Conservation (phyloP, 768 basidiomycete species). For the Kwoniella dendrophila region DNA sequence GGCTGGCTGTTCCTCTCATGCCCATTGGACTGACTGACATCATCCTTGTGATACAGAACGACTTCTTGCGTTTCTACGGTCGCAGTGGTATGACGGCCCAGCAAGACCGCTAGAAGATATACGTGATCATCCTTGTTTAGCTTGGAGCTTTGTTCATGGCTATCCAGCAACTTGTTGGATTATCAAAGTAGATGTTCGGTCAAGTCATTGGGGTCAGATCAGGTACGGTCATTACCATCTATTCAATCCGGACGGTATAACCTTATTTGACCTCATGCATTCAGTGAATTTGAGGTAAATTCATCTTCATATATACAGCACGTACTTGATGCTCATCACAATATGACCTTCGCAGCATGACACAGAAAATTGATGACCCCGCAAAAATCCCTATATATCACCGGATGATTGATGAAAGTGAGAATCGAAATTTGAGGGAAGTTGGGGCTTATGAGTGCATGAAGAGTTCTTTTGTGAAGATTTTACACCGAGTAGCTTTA, state of each 20-base stretch:
- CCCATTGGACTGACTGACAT: not conserved
- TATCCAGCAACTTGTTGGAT: not conserved
- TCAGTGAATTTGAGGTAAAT: not conserved
- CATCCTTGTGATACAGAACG: too few relatives aligned
- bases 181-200: not conserved
- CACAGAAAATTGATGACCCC: not conserved
- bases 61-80: too few relatives aligned
- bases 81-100: too few relatives aligned
- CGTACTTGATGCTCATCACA: not conserved
- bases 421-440: not conserved
- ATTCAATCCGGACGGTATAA: not conserved
- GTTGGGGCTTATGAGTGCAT: not conserved
- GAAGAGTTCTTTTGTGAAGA: not conserved
- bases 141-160: not conserved
- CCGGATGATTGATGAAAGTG: not conserved
- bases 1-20: not conserved
- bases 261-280: not conserved
- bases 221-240: not conserved
- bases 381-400: not conserved
- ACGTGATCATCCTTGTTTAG: conserved; percentile 3
- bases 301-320: not conserved
- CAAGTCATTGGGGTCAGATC: not conserved
- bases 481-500: not conserved
- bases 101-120: not conserved
- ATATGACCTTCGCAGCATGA: not conserved